phyloP scores from a whole-genome alignment of 2,329 filamentous ascomycete species.

The Trichoderma guizhouense region DNA sequence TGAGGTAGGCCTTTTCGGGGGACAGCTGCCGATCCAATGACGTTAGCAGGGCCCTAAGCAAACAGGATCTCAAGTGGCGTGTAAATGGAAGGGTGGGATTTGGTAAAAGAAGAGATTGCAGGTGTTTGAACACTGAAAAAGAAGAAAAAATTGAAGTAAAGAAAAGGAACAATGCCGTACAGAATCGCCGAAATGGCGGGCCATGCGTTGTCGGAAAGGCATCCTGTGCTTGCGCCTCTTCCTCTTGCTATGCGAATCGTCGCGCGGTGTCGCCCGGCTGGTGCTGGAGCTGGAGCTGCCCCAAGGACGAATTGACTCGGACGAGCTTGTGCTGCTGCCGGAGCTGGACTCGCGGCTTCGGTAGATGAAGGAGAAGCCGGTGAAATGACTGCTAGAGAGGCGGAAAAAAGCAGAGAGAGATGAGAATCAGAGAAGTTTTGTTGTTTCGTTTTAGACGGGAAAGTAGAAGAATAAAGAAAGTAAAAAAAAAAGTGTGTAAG shows the following conservation, averaged over 20 bases:
- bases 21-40: conserved; percentile 43
- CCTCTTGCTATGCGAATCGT: conserved; percentile 16
- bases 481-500: background rate
- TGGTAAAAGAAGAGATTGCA: background rate
- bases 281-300: background rate
- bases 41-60: conserved; percentile 6
- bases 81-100: background rate
- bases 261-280: conserved; percentile 1
- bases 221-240: conserved; percentile 29
- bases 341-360: conserved; percentile 10
- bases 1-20: conserved; percentile 38
- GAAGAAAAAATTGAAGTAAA: background rate
- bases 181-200: conserved; percentile 47
- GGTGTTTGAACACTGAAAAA: background rate
- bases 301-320: conserved; percentile 7
- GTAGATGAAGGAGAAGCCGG: conserved; percentile 10
- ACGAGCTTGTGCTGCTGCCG: conserved; percentile 12
- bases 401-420: background rate
- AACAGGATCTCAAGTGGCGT: background rate
- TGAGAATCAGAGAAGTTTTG: background rate
- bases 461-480: background rate
- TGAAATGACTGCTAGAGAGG: conserved; percentile 5
- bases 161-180: conserved; percentile 28
- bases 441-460: background rate
- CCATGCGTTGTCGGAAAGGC: conserved; percentile 42